Base-by-base conservation (phyloP, 805 yeast species). In the Lipomyces starkeyi region DNA sequence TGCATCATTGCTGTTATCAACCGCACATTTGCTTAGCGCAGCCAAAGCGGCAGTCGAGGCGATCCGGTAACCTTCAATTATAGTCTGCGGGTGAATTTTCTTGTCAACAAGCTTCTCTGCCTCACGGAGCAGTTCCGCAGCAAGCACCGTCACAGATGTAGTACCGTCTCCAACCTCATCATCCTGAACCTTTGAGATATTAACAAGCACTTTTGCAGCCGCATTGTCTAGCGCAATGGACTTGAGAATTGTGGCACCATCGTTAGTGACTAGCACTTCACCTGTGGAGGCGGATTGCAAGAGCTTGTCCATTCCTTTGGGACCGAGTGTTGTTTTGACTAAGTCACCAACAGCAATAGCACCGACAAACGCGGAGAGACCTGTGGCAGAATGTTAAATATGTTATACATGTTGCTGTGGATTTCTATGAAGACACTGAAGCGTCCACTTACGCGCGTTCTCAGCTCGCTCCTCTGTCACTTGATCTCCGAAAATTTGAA, bases 141-240 rank as follows among this genome's bases (percentile, higher is more conserved):
- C 97, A 66, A 95, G 80, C 40, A 94, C 89, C 0, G 98, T 91
- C 25, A 94, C 99, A 35, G 97, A 90, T 0, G 99, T 94, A 57
- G 99, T 94, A 73, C 99, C 99, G 80, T 94, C 99, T 68, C 99
- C 99, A 72, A 95, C 97, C 79, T 94, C 98, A 68, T 96, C 97
- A 78, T 94, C 99, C 81, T 94, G 99, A 2, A 97, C 93, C 78
- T 96, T 89, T 20, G 97, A 91, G 66, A 94, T 91, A 78, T 94
- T 97, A 63, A 94, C 99, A 73, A 94, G 82, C 68, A 94, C 93
- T 79, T 92, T 93, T 13, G 99, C 99, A 11, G 99, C 99, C 9
- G 98, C 98, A 75, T 95, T 94, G 77, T 93, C 97, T 73, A 95
- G 86, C 17, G 98, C 98, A 74, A 95, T 94, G 1, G 97, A 85